A percentile compares a stretch with the other conserved stretches of the same genome.
Conservation (phyloP, 345 rosid species). For the Draba incana region DNA sequence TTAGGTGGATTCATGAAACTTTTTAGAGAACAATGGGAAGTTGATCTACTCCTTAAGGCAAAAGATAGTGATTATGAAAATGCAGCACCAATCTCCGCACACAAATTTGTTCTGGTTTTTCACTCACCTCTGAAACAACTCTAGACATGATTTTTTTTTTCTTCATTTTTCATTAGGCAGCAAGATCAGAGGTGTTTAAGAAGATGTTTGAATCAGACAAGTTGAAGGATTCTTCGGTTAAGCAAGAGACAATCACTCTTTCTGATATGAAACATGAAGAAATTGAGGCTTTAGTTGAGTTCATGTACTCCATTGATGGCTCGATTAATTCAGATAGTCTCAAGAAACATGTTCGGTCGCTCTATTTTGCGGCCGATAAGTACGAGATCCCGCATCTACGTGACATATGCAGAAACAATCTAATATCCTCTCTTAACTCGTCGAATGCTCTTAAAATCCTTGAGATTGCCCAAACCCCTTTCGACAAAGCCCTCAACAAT, state of each 20-base stretch:
- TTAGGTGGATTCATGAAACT: slow-evolving; percentile 11
- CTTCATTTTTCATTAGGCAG: background rate
- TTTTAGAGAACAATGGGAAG: slow-evolving; percentile 26
- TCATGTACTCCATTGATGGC: slow-evolving; percentile 12
- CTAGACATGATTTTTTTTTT: background rate
- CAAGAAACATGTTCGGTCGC: slow-evolving; percentile 16
- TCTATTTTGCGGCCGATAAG: slow-evolving; percentile 3
- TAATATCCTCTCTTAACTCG: background rate
- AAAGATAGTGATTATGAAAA: slow-evolving; percentile 8
- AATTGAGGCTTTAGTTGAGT: slow-evolving; percentile 18
- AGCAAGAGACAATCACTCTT: background rate
- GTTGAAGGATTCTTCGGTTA: background rate
- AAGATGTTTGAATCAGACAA: slow-evolving; percentile 15
- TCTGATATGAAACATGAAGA: slow-evolving; percentile 22
- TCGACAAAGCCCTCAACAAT: background rate
- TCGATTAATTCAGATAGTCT: background rate
- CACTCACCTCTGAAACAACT: background rate
- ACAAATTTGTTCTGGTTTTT: slow-evolving; percentile 30
- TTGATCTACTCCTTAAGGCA: slow-evolving; percentile 24
- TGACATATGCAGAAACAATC: background rate
- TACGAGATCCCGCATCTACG: slow-evolving; percentile 20
- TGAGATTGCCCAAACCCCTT: slow-evolving; percentile 6
- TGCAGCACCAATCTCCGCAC: slow-evolving; percentile 13
- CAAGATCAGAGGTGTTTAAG: slow-evolving; percentile 29
- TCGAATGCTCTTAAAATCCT: slow-evolving; percentile 1